Conservation (phyloP, 306 rosid genomes). For the Crotalaria pallida region DNA sequence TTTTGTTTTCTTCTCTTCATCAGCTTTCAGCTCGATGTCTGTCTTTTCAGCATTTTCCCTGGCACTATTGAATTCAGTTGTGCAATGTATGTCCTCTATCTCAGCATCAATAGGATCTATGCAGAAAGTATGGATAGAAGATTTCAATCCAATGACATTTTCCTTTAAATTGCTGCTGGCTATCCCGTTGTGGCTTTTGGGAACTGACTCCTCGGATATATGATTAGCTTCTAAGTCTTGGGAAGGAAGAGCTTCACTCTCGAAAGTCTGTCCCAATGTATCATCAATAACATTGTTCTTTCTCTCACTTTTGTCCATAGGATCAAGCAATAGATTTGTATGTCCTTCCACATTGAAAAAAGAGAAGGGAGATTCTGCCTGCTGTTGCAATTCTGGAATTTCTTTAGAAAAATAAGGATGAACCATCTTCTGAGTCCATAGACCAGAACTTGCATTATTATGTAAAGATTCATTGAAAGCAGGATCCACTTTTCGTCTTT, state of each 20-base stretch:
- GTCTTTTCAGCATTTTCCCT: no score
- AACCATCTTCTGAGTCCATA: background rate
- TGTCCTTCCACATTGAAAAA: background rate
- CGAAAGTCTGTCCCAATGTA: background rate
- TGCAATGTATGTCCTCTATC: constrained; percentile 12
- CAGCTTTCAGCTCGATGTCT: constrained; percentile 25
- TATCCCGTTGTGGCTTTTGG: no score
- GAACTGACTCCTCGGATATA: no score
- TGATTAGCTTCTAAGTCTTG: constrained; percentile 17
- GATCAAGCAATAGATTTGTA: constrained; percentile 3
- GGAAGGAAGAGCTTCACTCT: background rate
- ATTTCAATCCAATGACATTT: no score
- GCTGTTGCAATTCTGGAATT: constrained; percentile 19
- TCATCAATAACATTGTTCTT: background rate
- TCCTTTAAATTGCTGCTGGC: no score
- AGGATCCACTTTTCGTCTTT: constrained; percentile 29
- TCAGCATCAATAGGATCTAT: constrained; percentile 10
- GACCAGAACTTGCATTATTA: background rate
- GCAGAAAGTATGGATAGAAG: background rate
- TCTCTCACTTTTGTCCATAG: background rate
- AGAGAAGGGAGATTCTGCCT: constrained; percentile 21
- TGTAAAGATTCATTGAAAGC: background rate
- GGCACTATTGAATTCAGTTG: no score
- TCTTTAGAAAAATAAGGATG: constrained; percentile 13
- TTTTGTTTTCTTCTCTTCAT: background rate